Base-by-base conservation (phyloP, 352 stramenopile genomes). In the Phytophthora colocasiae region DNA sequence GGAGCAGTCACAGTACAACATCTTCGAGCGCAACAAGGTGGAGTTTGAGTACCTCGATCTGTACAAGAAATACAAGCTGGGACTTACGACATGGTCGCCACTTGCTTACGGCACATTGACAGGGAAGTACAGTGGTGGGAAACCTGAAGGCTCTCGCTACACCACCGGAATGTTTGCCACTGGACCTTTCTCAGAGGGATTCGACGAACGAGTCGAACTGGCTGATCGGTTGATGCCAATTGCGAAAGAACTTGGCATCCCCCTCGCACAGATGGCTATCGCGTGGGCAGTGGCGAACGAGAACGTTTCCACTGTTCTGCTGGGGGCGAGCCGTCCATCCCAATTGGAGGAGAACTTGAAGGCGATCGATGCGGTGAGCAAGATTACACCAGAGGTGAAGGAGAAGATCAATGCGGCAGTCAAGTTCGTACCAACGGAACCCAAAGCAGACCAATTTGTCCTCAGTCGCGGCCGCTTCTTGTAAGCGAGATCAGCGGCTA, bases 201-300 rank as follows among this genome's bases (percentile, higher is more conserved):
- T 52, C n/a, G 24, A 34, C n/a, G 45, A 52, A n/a, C 24, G 22
- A 4, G 45, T 52, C 9, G 45, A 52, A 8, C 24, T 52, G 24
- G 45, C 45, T 14, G 26, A 52, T 24, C 24, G 22, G 26, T n/a
- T 52, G 14, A 38, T 19, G 45, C 27, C 45, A 14, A 52, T 52
- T 14, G 45, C 45, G 5, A 26, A 34, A 24, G 12, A 68, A 14
- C 22, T 65, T 63, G 31, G 56, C 62, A 27, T 14, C 17, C 22
- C 40, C 6, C 40, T 46, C 17, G 40, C 12, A 24, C 72, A 85
- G 41, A 67, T 85, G 29, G 54, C 76, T 6, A 59, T 85, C 32
- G 76, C 75, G 32, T 85, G 76, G 76, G 77, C 51, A 34, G 44
- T 74, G n/a, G 61, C 71, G 14, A 80, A 84, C 50, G 15, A 51